Conservation (phyloP, 208 protist species). For the Wallacemonas rigidus region DNA sequence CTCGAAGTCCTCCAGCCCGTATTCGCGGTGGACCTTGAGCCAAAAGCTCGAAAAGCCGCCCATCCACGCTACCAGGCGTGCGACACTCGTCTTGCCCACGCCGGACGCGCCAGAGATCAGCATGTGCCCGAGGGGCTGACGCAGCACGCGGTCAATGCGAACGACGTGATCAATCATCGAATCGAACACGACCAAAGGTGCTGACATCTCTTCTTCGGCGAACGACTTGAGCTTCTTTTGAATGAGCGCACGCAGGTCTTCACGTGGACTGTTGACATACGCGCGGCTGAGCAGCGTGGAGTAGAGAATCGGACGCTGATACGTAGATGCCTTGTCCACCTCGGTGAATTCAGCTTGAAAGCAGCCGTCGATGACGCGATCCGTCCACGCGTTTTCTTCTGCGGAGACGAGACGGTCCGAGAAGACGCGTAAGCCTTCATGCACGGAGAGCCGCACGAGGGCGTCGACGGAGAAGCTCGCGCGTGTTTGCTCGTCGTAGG, state of each 20-base stretch:
- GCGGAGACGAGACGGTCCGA: slow-evolving; percentile 92
- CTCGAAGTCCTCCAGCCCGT: slow-evolving; percentile 97
- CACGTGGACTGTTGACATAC: slow-evolving; percentile 90
- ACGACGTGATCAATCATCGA: slow-evolving; percentile 98
- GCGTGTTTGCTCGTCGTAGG: slow-evolving; percentile 55
- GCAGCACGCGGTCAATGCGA: slow-evolving; percentile 98
- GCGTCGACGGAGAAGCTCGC: slow-evolving; percentile 41
- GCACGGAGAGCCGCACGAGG: slow-evolving; percentile 95
- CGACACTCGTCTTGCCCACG: slow-evolving; percentile 98
- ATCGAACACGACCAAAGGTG: slow-evolving; percentile 97
- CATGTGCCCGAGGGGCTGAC: slow-evolving; percentile 97
- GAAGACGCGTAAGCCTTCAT: slow-evolving; percentile 98
- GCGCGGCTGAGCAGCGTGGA: slow-evolving; percentile 93
- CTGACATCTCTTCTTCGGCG: slow-evolving; percentile 98
- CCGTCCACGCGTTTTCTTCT: slow-evolving; percentile 96
- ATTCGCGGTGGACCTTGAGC: slow-evolving; percentile 97
- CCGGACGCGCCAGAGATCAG: slow-evolving; percentile 97
- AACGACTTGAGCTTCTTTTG: slow-evolving; percentile 92
- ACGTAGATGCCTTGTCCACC: slow-evolving; percentile 34
- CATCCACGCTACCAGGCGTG: slow-evolving; percentile 98
- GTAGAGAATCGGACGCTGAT: slow-evolving; percentile 96
- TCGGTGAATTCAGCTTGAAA: slow-evolving; percentile 88
- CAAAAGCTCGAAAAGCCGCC: slow-evolving; percentile 96
- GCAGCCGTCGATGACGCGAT: slow-evolving; percentile 72
- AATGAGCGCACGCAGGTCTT: slow-evolving; percentile 91